Evolutionary conservation across 2,329 filamentous ascomycete species (phyloP).

Genomic region (Hypoxylon sp.): DNA sequence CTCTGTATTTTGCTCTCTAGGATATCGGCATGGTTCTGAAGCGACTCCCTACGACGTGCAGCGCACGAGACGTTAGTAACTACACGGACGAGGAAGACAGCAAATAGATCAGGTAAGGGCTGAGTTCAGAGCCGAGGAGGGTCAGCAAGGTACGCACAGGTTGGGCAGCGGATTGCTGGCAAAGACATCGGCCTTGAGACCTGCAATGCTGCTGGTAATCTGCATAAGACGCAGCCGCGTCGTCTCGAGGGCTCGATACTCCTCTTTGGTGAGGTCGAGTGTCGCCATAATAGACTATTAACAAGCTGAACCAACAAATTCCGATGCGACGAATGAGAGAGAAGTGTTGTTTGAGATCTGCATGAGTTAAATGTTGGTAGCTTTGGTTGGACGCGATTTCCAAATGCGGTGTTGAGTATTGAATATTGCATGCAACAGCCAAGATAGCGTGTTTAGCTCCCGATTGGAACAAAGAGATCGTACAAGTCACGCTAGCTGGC

Average conservation of each 20-base stretch:
- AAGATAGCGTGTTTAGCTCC: background rate
- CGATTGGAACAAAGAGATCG: background rate
- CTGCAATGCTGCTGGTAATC: slow-evolving; percentile 77
- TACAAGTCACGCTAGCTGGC: slow-evolving; percentile 8
- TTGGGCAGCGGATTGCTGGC: slow-evolving; percentile 76
- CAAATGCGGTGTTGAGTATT: slow-evolving; percentile 24
- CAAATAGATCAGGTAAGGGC: background rate
- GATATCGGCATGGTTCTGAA: slow-evolving; percentile 80
- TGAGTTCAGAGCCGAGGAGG: background rate
- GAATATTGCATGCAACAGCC: background rate
- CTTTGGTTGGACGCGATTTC: slow-evolving; percentile 24
- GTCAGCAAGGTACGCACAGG: slow-evolving; percentile 65
- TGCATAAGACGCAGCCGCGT: slow-evolving; percentile 77
- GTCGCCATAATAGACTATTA: slow-evolving; percentile 55
- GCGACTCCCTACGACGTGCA: slow-evolving; percentile 69
- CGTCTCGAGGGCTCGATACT: slow-evolving; percentile 79
- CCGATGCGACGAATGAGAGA: background rate
- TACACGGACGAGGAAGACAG: background rate
- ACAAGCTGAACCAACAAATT: background rate
- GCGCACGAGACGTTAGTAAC: slow-evolving; percentile 1
- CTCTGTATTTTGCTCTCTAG: slow-evolving; percentile 78
- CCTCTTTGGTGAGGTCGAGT: slow-evolving; percentile 69
- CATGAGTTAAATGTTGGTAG: slow-evolving; percentile 2
- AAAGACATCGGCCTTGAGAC: slow-evolving; percentile 72
- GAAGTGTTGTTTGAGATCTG: slow-evolving; percentile 2